A percentile compares a stretch with the other conserved stretches of the same genome.
Conservation (phyloP, 768 basidiomycete genomes). For the Amanita thiersii region DNA sequence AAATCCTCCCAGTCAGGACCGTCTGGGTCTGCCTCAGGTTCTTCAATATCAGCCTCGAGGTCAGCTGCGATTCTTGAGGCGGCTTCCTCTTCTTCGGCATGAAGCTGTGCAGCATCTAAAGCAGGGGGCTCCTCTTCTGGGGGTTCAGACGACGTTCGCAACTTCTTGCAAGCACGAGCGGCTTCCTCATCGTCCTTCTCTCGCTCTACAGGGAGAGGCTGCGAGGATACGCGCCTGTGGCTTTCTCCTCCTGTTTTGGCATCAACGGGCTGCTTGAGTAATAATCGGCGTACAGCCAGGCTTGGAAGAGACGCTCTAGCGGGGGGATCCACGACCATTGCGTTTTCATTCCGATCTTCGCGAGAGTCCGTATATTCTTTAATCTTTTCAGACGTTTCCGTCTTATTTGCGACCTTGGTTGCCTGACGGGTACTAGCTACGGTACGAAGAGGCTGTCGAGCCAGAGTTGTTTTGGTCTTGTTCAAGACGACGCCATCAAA, state of each 20-base stretch:
- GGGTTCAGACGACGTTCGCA: conserved; percentile 62
- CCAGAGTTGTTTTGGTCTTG: conserved; percentile 35
- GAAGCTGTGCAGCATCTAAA: conserved; percentile 8
- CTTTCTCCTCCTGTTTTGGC: conserved; percentile 22
- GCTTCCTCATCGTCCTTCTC: conserved; percentile 50
- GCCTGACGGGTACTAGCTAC: conserved; percentile 38
- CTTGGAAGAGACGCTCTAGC: conserved; percentile 27
- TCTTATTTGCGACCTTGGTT: conserved; percentile 17
- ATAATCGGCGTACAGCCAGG: conserved; percentile 30
- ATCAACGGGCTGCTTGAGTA: conserved; percentile 5
- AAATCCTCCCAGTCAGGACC: conserved; percentile 79
- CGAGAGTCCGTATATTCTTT: conserved; percentile 22
- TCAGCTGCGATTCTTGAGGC: conserved; percentile 37
- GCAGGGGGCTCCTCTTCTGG: conserved; percentile 30
- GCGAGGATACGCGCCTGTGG: conserved; percentile 15
- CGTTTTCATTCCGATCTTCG: conserved; percentile 36
- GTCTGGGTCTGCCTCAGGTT: conserved; percentile 59
- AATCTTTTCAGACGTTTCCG: conserved; percentile 15
- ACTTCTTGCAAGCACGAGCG: conserved; percentile 61
- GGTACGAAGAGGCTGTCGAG: conserved; percentile 49
- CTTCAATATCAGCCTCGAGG: conserved; percentile 42
- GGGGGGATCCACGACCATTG: conserved; percentile 43
- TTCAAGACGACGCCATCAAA: conserved; percentile 55
- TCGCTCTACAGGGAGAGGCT: conserved; percentile 14
- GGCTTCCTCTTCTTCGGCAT: conserved; percentile 38